A percentile compares a stretch with the other conserved stretches of the same genome.
phyloP scores from a whole-genome alignment of 345 rosid genomes.

The Melastoma malabathricum region DNA sequence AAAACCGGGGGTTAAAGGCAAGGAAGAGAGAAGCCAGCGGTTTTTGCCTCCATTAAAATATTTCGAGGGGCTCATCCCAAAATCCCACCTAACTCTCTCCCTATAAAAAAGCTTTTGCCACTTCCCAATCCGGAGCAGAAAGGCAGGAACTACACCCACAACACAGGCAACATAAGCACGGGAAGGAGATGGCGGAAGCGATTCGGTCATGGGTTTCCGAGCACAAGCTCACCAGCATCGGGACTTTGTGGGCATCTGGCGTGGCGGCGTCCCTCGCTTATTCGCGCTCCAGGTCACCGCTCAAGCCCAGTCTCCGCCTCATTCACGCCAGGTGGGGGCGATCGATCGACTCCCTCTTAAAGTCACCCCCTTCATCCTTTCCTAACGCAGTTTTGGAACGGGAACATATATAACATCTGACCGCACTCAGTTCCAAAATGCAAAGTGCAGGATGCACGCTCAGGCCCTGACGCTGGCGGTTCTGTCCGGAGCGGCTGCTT shows the following conservation, averaged over 20 bases:
- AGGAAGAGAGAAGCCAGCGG: no score
- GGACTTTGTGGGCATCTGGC: slow-evolving; percentile 54
- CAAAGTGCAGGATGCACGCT: slow-evolving; percentile 45
- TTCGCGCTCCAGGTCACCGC: slow-evolving; percentile 26
- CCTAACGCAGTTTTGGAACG: no score
- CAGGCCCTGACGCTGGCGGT: slow-evolving; percentile 61
- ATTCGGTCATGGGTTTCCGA: slow-evolving; percentile 54
- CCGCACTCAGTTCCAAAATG: no score
- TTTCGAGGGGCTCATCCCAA: no score
- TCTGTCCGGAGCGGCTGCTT: slow-evolving; percentile 58
- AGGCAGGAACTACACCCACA: no score
- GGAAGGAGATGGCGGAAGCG: slow-evolving; percentile 28
- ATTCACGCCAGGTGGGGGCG: slow-evolving; percentile 48
- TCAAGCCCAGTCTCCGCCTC: slow-evolving; percentile 58
- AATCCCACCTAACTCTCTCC: no score
- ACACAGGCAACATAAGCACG: background rate
- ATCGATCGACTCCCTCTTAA: background rate
- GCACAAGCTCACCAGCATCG: slow-evolving; percentile 56
- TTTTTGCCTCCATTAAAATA: no score
- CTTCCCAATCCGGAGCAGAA: no score
- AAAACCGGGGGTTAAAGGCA: no score
- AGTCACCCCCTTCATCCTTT: no score
- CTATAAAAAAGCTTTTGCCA: no score
- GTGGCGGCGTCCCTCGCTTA: slow-evolving; percentile 53
- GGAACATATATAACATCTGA: no score